Evolutionary conservation across 441 rosid genomes (phyloP).

Genomic region (Pelargonium myrrhifolium): DNA sequence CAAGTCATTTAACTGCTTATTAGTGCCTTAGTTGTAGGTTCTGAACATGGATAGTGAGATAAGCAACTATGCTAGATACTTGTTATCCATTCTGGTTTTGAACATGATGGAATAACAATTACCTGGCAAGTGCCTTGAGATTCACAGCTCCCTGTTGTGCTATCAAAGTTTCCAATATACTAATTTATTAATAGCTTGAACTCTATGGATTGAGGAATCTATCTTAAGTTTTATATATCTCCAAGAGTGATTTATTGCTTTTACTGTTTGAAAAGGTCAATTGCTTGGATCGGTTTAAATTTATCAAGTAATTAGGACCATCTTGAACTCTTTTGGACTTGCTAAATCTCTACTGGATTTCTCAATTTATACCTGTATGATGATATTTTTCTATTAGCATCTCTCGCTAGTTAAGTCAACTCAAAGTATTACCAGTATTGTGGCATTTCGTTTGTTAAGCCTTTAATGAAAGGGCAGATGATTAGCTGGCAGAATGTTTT

Average conservation of each 20-base stretch:
- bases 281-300: background rate
- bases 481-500: conserved; percentile 5
- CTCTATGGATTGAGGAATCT: background rate
- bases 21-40: background rate
- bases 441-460: conserved; percentile 5
- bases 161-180: background rate
- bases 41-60: background rate
- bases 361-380: background rate
- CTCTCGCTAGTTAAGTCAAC: background rate
- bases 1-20: background rate
- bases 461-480: background rate
- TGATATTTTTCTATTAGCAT: background rate
- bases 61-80: background rate
- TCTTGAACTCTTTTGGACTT: background rate
- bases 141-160: background rate
- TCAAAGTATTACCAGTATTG: conserved; percentile 3
- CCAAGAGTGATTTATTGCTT: background rate
- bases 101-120: no score
- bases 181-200: background rate
- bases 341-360: background rate
- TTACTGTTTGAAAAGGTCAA: background rate
- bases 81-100: background rate
- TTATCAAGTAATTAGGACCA: background rate
- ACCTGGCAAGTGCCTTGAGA: background rate
- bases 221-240: background rate